phyloP scores from a whole-genome alignment of 352 stramenopile species.

The Phytophthora citricola region DNA sequence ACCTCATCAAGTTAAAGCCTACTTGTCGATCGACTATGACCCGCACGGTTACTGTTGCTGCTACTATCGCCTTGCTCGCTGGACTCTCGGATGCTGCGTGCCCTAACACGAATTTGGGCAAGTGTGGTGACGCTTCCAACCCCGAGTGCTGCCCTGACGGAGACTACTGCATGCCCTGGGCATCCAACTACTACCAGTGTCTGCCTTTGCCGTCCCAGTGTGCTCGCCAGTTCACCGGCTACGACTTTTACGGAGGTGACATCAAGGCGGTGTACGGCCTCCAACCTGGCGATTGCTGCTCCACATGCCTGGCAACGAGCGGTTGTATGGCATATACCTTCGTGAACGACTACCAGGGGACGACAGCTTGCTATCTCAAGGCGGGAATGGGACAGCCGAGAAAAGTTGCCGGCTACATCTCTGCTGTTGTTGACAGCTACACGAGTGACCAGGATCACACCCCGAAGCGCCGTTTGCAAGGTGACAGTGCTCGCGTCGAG shows the following conservation, averaged over 20 bases:
- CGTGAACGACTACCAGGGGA: slow-evolving; percentile 38
- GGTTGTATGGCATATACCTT: slow-evolving; percentile 65
- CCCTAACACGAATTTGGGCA: slow-evolving; percentile 25
- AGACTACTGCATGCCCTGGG: slow-evolving; percentile 55
- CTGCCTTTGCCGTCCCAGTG: slow-evolving; percentile 40
- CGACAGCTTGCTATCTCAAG: slow-evolving; percentile 50
- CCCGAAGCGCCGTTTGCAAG: slow-evolving; percentile 27
- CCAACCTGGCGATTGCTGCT: slow-evolving; percentile 46
- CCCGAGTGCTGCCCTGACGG: slow-evolving; percentile 45
- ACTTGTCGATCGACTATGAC: slow-evolving; percentile 4
- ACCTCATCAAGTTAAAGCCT: slow-evolving; percentile 14
- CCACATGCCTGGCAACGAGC: slow-evolving; percentile 43
- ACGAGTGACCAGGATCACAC: slow-evolving; percentile 36
- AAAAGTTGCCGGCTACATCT: slow-evolving; percentile 37
- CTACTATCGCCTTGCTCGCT: slow-evolving; percentile 6
- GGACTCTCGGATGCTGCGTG: slow-evolving; percentile 20
- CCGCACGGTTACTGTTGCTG: slow-evolving; percentile 9
- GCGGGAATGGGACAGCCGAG: slow-evolving; percentile 37
- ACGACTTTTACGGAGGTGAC: slow-evolving; percentile 61
- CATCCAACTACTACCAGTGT: slow-evolving; percentile 46
- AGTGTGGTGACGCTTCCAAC: slow-evolving; percentile 29
- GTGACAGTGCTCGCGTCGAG: neutral
- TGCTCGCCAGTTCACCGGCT: slow-evolving; percentile 44
- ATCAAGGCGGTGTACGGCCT: slow-evolving; percentile 46
- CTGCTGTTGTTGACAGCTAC: slow-evolving; percentile 48